phyloP scores from a whole-genome alignment of 768 basidiomycete genomes.

The Lactarius hengduanensis region DNA sequence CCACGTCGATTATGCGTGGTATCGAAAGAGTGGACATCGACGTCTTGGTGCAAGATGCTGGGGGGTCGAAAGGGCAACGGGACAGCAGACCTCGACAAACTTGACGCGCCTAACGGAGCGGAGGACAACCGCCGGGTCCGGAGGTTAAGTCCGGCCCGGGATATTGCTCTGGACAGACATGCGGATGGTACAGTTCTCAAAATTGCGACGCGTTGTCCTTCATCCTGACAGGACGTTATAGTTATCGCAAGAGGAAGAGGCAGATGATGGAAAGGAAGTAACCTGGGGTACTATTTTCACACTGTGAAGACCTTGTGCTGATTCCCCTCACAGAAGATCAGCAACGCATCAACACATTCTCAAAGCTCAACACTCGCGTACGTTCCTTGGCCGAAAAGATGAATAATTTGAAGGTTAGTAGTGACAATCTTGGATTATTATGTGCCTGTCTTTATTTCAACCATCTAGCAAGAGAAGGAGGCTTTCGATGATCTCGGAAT shows the following conservation, averaged over 20 bases:
- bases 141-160: background rate
- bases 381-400: slow-evolving; percentile 71
- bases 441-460: slow-evolving; percentile 2
- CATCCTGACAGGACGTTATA: slow-evolving; percentile 33
- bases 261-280: slow-evolving; percentile 71
- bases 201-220: background rate
- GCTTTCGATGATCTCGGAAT: slow-evolving; percentile 85
- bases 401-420: slow-evolving; percentile 64
- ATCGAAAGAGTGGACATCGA: slow-evolving; percentile 18
- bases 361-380: slow-evolving; percentile 82
- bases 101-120: background rate
- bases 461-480: slow-evolving; percentile 86
- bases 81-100: background rate
- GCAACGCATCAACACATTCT: slow-evolving; percentile 87
- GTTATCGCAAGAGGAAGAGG: slow-evolving; percentile 77
- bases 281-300: slow-evolving; percentile 63
- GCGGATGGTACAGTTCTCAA: slow-evolving; percentile 50
- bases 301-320: background rate
- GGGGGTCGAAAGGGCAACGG: background rate
- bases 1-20: slow-evolving; percentile 20
- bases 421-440: background rate
- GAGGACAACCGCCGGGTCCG: background rate
- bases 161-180: slow-evolving; percentile 36
- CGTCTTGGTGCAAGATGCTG: background rate
- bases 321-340: slow-evolving; percentile 58